Evolutionary conservation across 1,139 yeast genomes (phyloP).

Genomic region (Wickerhamomyces sp.): DNA sequence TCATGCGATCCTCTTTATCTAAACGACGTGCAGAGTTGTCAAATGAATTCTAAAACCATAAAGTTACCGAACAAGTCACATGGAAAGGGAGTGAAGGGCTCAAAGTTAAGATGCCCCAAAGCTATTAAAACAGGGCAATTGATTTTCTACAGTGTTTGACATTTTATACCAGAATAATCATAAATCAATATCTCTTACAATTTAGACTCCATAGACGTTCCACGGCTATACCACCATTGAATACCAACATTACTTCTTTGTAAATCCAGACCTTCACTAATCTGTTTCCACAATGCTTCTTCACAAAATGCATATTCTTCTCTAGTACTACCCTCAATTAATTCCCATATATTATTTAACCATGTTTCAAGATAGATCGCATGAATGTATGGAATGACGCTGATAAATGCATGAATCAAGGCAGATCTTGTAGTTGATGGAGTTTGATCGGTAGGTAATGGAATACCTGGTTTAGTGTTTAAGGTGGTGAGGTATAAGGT

Average conservation of each 20-base stretch:
- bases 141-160: no score
- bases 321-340: constrained; percentile 28
- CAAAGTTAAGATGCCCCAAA: no score
- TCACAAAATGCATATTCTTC: constrained; percentile 31
- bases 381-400: constrained; percentile 52
- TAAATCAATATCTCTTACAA: constrained; percentile 5
- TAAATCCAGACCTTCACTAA: constrained; percentile 48
- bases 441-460: constrained; percentile 22
- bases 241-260: constrained; percentile 60
- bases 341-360: constrained; percentile 42
- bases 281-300: constrained; percentile 33
- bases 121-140: background rate
- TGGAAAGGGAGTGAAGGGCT: no score
- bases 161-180: no score
- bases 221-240: constrained; percentile 55
- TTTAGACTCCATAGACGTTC: constrained; percentile 2
- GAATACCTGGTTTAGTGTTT: constrained; percentile 30
- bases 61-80: no score
- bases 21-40: no score
- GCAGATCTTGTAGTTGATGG: constrained; percentile 46
- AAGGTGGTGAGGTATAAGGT: constrained; percentile 37
- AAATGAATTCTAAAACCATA: no score
- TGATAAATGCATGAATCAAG: constrained; percentile 41
- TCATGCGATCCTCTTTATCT: no score
- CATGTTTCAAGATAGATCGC: constrained; percentile 38